Evolutionary conservation across 2,329 filamentous ascomycete species (phyloP), one percentile per base, ranked within the genome.

Genomic region (Trichophyton rubrum): DNA sequence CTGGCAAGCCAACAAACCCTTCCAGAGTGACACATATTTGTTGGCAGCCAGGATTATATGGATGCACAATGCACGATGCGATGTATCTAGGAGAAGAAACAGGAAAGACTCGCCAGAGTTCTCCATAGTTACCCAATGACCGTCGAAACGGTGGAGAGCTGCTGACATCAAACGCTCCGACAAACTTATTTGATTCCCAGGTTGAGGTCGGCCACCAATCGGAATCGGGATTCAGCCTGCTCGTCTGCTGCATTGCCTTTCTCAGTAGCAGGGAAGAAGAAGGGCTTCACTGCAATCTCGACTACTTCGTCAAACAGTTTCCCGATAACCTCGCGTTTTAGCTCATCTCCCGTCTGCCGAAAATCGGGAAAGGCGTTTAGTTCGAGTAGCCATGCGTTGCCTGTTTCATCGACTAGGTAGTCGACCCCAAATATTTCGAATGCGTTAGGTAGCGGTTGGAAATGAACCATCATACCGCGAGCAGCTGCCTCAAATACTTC

Each of bases 301-400:
- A 96, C 79, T 22, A 89, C 86, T 9, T 83, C 87, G 67, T 83
- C 80, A 79, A 95, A 93, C 66, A 99, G 79, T 6, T 85, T 87
- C 20, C 78, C 82, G 24, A 99, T 86, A 45, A 97, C 73, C 0
- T 76, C 65, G 49, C 75, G 82, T 69, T 80, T 83, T 65, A 95
- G 74, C 61, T 88, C 86, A 6, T 81, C 80, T 0, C 93, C 93
- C 15, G 90, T 96, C 82, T 97, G 92, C 69, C 82, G 85, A 70
- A 97, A 97, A 75, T 99, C 93, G 8, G 93, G 93, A 74, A 95
- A 99, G 0, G 92, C 89, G 77, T 99, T 99, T 35, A 95, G 83
- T 77, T 99, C 93, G 61, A 99, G 77, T 68, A 99, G 72, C 84
- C 85, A 96, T 2, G 84, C 82, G 2, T 69, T 79, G 0, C 84